A percentile compares a stretch with the other conserved stretches of the same genome.
Evolutionary conservation across 108 stramenopile species (phyloP).

Genomic region (Nannochloropsis granulata): DNA sequence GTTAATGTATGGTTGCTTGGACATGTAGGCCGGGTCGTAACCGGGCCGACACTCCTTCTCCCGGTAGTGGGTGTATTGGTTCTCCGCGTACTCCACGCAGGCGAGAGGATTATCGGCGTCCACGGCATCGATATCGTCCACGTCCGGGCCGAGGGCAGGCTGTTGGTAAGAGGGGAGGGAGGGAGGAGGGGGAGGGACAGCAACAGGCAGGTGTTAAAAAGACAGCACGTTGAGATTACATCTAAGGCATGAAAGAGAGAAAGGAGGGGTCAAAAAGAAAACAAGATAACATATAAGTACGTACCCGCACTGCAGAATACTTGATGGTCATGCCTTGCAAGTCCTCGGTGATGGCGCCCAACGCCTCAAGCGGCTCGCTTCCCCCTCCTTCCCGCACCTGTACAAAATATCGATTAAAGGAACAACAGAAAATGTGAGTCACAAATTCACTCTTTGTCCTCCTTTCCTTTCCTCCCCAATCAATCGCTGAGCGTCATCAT

Average conservation of each 20-base stretch:
- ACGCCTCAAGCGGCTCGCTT: not conserved
- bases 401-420: not conserved
- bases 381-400: not conserved
- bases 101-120: conserved; percentile 82
- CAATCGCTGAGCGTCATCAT: too few relatives aligned
- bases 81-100: conserved; percentile 79
- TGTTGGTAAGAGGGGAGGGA: not conserved
- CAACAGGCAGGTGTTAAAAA: not conserved
- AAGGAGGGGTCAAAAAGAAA: not conserved
- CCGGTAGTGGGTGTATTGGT: conserved; percentile 82
- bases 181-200: not conserved
- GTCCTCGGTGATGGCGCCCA: not conserved
- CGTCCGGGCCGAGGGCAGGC: conserved; percentile 7
- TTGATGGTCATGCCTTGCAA: not conserved
- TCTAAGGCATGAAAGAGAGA: not conserved
- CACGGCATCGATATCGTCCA: conserved; percentile 83
- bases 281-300: not conserved
- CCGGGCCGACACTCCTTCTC: conserved; percentile 54
- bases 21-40: conserved; percentile 66
- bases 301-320: not conserved
- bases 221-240: not conserved
- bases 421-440: too few relatives aligned
- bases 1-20: conserved; percentile 66
- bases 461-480: too few relatives aligned
- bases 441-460: too few relatives aligned